Evolutionary conservation across 2,329 filamentous ascomycete species (phyloP), one percentile per base, ranked within the genome.

Genomic region (Achaetomium macrosporum): DNA sequence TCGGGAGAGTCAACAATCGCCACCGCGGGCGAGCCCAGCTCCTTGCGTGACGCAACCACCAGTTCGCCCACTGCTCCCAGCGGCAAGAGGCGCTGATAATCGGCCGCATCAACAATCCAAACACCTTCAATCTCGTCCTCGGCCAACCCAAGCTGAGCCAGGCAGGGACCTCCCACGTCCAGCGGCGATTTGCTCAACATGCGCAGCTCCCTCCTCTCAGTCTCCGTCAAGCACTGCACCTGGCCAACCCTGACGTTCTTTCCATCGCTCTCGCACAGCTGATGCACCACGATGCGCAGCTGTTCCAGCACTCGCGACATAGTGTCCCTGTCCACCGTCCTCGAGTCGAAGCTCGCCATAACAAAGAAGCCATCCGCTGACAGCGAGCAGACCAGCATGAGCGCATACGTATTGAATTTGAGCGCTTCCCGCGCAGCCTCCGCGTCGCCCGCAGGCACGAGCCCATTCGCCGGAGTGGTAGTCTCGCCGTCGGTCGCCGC

Each of bases 331-430:
- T 70, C 70, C 16, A 86, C 76, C 0, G 77, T 75, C n/a, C 77
- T 76, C 19, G 81, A 81, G 61, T 87, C 82, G 60, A 85, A 85
- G 60, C 82, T 83, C 0, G 82, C 81, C 70, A 82, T 83, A 51
- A 83, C 71, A 15, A 77, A 66, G 62, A 85, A 79, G 1, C 77
- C 75, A 55, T 73, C 70, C 2, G 75, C 71, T 35, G 80, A 76
- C 6, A 85, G 68, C 4, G 78, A 82, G 64, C 82, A 86, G 40
- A 85, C 82, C 17, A 86, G 68, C 72, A 86, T 85, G 31, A 87
- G 74, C 1, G 81, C 76, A 62, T 85, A 84, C 0, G 74, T 77
- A 63, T 77, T 78, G 63, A 78, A 78, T 60, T 77, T 77, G 58
- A 84, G 71, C 1, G 81, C 82, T 58, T 84, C 81, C 42, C 78